Evolutionary conservation across 2,329 filamentous ascomycete genomes (phyloP), one percentile per base, ranked within the genome.

Genomic region (Exophiala xenobiotica): DNA sequence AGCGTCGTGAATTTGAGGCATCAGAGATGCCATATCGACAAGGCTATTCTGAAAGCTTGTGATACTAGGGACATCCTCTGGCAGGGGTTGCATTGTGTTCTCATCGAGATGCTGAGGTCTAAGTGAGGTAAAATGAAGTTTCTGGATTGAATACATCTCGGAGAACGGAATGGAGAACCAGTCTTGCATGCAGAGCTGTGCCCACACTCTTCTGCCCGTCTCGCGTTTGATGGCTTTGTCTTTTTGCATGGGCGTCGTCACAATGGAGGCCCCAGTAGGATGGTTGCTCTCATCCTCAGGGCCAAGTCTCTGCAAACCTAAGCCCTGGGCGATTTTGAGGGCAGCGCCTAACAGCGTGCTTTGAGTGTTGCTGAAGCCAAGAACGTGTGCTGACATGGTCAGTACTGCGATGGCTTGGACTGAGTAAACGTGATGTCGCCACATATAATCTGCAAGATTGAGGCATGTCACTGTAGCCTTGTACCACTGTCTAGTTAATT

Each of bases 341-440:
- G 71, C 74, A 0, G 73, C 68, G 3, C 71, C 71, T 6, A 77
- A 65, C 22, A 74, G 66, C 1, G 76, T 72, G 6, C 69, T 71
- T 54, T 75, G 75, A 27, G 71, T 72, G 54, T 77, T 78, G 6
- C 74, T 74, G 33, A 71, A 73, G 2, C 76, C 76, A 1, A 78
- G 67, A n/a, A 76, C 63, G 61, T 79, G 76, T 12, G 74, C 75
- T 4, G 72, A 72, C 2, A 74, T 71, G 14, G 75, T 77, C 27
- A 76, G 63, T 1, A 70, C 73, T 7, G 73, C 64, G 31, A 79
- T 75, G 3, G 75, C 70, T 57, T 78, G 71, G 3, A 77, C 67
- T 0, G 72, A 68, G 39, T 71, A 68, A 2, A 75, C 65, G 9
- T 70, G 71, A 54, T 74, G 70, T 35, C 65, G 63, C 29, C 70